These are phyloP conservation scores for Plectranthus barbatus DNA, from an alignment of 257 asterid species.

Conservation along the genomic window DNA sequence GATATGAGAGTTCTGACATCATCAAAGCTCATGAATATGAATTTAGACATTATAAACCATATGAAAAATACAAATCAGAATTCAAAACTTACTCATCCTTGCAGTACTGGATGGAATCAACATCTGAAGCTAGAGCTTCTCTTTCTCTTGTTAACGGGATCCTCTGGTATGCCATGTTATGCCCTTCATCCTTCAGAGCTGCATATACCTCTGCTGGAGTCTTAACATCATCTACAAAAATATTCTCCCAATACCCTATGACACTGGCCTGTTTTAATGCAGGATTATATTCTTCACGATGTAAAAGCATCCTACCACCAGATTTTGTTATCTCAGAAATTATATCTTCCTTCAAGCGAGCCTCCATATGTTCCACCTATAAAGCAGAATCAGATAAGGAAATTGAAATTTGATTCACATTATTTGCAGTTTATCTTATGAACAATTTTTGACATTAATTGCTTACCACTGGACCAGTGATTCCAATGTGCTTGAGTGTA, in stretches of 20 bases:
- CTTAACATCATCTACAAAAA: constrained; percentile 73
- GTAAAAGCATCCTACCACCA: constrained; percentile 97
- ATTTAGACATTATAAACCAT: constrained; percentile 2
- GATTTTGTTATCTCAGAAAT: constrained; percentile 65
- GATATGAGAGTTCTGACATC: constrained; percentile 2
- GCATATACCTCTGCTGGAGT: constrained; percentile 91
- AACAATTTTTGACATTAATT: constrained; percentile 19
- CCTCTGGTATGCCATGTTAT: constrained; percentile 63
- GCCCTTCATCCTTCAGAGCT: constrained; percentile 58
- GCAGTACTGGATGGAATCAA: constrained; percentile 89
- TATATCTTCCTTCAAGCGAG: constrained; percentile 88
- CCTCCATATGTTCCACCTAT: constrained; percentile 98
- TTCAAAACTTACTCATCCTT: constrained; percentile 65
- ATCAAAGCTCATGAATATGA: not conserved
- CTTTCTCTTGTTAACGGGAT: constrained; percentile 94
- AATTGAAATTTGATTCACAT: constrained; percentile 5
- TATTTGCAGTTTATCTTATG: constrained; percentile 9
- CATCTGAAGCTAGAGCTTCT: constrained; percentile 86
- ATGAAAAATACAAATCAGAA: constrained; percentile 2
- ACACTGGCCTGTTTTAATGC: constrained; percentile 72
- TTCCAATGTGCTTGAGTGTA: constrained; percentile 90
- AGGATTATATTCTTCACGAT: constrained; percentile 92
- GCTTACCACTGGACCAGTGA: constrained; percentile 87
- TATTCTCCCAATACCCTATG: constrained; percentile 95
- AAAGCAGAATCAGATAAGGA: constrained; percentile 17